These are phyloP conservation scores for Podila minutissima DNA, from an alignment of 192 early-diverging fungal genomes.

Conservation along the genomic window DNA sequence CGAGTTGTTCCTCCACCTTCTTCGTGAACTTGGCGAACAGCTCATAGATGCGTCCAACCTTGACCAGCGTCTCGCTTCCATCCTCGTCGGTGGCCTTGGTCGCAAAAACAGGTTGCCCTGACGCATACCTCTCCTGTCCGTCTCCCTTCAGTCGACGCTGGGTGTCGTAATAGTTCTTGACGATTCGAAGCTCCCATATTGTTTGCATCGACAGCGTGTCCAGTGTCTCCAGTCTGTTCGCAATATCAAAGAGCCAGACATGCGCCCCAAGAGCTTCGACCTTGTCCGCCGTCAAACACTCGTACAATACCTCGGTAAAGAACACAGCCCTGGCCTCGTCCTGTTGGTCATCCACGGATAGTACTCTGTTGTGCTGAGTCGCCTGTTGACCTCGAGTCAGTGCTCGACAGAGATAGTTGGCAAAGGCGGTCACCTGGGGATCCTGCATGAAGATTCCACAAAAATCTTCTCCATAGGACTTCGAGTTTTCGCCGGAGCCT, in stretches of 20 bases:
- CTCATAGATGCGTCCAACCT: constrained; percentile 22
- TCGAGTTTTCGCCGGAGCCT: constrained; percentile 9
- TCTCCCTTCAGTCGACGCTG: neutral
- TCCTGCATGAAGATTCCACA: constrained; percentile 38
- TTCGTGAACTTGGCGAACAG: constrained; percentile 27
- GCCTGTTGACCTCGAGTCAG: neutral
- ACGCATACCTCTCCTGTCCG: neutral
- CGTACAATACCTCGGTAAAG: constrained; percentile 56
- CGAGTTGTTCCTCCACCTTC: constrained; percentile 13
- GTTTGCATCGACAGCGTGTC: constrained; percentile 23
- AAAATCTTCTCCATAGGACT: constrained; percentile 31
- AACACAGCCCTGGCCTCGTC: constrained; percentile 47
- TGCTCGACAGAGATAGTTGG: constrained; percentile 40
- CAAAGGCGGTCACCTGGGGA: constrained; percentile 53
- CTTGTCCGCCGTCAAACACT: constrained; percentile 64
- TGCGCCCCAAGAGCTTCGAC: constrained; percentile 57
- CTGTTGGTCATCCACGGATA: constrained; percentile 30
- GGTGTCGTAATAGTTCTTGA: constrained; percentile 32
- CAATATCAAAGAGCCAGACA: constrained; percentile 54
- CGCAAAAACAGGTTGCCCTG: neutral
- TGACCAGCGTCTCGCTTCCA: constrained; percentile 41
- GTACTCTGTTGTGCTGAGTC: neutral
- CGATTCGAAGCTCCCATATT: constrained; percentile 32
- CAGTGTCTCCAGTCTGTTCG: constrained; percentile 18
- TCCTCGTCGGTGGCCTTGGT: constrained; percentile 30